A percentile compares a stretch with the other conserved stretches of the same genome.
Evolutionary conservation across 2,329 filamentous ascomycete species (phyloP).

Genomic region (Stagonosporopsis tanaceti): DNA sequence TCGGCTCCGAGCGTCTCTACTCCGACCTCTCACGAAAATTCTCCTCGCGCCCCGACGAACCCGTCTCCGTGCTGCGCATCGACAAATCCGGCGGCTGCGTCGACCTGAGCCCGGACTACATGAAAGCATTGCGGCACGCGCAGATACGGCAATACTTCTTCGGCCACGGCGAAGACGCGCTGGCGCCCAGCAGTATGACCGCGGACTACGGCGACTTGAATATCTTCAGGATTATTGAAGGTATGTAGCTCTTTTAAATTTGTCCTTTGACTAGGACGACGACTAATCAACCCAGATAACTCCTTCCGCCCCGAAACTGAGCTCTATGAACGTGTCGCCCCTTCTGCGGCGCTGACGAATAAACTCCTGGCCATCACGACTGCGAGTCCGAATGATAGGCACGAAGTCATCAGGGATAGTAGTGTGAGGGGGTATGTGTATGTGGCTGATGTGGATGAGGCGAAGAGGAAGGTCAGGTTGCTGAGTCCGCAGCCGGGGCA

Average conservation of each 20-base stretch:
- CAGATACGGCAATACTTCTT: constrained; percentile 95
- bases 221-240: constrained; percentile 73
- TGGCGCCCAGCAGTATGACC: constrained; percentile 88
- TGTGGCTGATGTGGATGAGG: constrained; percentile 88
- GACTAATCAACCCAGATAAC: constrained; percentile 10
- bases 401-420: constrained; percentile 78
- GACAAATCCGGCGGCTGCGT: constrained; percentile 88
- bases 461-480: constrained; percentile 79
- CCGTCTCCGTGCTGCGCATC: constrained; percentile 77
- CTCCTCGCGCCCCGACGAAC: constrained; percentile 65
- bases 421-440: constrained; percentile 93
- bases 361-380: constrained; percentile 86
- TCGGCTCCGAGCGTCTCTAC: constrained; percentile 80
- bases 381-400: constrained; percentile 72
- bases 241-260: constrained; percentile 46
- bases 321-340: constrained; percentile 69
- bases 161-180: constrained; percentile 71
- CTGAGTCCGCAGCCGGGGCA: constrained; percentile 84
- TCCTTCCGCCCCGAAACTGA: constrained; percentile 38
- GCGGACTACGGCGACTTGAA: constrained; percentile 78
- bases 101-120: constrained; percentile 75
- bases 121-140: constrained; percentile 76
- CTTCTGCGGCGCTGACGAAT: constrained; percentile 75
- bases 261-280: background rate
- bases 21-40: constrained; percentile 78